phyloP scores from a whole-genome alignment of 257 asterid species.

The Solanum rostratum region DNA sequence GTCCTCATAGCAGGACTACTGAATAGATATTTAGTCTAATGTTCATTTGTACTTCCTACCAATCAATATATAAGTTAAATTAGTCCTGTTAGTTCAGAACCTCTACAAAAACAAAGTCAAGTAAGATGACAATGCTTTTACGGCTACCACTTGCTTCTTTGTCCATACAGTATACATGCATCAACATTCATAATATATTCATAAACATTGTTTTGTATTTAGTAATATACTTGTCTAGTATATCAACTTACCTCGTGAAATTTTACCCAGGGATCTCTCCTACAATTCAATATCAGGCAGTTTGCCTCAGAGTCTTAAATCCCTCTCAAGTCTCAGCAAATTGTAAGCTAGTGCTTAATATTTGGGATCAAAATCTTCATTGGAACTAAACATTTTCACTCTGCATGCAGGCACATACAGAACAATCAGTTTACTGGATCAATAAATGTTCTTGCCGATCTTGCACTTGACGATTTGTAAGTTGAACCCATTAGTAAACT shows the following conservation, averaged over 20 bases:
- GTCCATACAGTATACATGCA: background rate
- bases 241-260: background rate
- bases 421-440: constrained; percentile 50
- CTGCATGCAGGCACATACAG: constrained; percentile 35
- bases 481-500: constrained; percentile 7
- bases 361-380: background rate
- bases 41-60: background rate
- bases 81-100: background rate
- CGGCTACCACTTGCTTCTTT: background rate
- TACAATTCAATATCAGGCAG: constrained; percentile 34
- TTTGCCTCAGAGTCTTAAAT: constrained; percentile 36
- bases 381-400: constrained; percentile 11
- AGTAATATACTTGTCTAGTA: background rate
- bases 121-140: background rate
- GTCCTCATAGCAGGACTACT: background rate
- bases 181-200: background rate
- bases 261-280: constrained; percentile 45
- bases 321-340: constrained; percentile 27
- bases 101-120: background rate
- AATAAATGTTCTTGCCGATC: constrained; percentile 40
- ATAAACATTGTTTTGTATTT: background rate
- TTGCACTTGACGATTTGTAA: constrained; percentile 48
- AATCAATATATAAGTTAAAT: background rate
- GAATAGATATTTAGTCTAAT: background rate
- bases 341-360: constrained; percentile 21